Conservation (phyloP, 768 basidiomycete species). For the Pleurotus ostreatus region DNA sequence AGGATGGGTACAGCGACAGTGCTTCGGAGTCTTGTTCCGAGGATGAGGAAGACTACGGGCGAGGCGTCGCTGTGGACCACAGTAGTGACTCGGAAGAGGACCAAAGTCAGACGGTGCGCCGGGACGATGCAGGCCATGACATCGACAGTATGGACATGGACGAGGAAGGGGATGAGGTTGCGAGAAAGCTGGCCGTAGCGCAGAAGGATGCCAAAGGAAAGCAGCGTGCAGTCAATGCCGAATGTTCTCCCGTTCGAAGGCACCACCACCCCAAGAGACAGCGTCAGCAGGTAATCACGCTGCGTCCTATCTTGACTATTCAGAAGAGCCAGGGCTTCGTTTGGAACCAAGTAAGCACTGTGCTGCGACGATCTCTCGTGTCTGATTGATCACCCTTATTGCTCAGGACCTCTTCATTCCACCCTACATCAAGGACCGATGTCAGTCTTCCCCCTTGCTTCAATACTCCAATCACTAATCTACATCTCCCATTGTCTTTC, state of each 20-base stretch:
- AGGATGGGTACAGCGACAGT: conserved; percentile 56
- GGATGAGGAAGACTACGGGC: conserved; percentile 63
- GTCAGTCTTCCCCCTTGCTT: conserved; percentile 41
- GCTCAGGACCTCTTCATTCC: conserved; percentile 79
- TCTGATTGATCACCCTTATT: conserved; percentile 2
- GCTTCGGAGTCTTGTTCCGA: conserved; percentile 67
- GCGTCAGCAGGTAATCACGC: conserved; percentile 51
- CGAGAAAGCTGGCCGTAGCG: conserved; percentile 33
- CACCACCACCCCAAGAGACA: conserved; percentile 51
- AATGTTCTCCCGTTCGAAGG: conserved; percentile 41
- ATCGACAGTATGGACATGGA: conserved; percentile 58
- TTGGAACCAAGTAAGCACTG: conserved; percentile 74
- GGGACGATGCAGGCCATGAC: conserved; percentile 24
- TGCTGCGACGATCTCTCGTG: not conserved
- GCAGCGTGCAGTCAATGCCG: conserved; percentile 71
- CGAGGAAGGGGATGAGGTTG: conserved; percentile 33
- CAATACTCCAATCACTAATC: conserved; percentile 6
- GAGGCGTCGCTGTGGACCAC: conserved; percentile 21
- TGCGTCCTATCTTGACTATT: conserved; percentile 83
- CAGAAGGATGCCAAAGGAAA: conserved; percentile 75
- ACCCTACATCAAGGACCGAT: conserved; percentile 87
- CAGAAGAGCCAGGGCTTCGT: conserved; percentile 87
- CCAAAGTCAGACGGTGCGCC: not conserved
- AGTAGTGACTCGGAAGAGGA: conserved; percentile 20
- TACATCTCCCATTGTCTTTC: not conserved